Conservation (phyloP, 2,329 filamentous ascomycete species). For the Trichoderma lentiforme region DNA sequence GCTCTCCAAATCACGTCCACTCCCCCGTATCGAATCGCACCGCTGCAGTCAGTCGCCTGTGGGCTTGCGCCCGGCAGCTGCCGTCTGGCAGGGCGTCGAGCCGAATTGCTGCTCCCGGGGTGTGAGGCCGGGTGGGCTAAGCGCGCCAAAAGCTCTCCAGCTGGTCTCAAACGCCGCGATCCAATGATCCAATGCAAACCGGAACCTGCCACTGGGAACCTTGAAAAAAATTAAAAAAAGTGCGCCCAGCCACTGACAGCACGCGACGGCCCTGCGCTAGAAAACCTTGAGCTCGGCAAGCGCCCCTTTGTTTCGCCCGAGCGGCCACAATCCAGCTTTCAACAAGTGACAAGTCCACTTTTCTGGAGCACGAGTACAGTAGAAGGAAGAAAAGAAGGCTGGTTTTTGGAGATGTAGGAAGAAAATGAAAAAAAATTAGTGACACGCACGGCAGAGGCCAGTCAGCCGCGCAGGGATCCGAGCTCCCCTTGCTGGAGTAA, state of each 20-base stretch:
- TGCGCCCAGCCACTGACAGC: constrained; percentile 15
- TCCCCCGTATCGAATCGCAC: neutral
- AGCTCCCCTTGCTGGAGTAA: constrained; percentile 9
- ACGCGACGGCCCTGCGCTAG: constrained; percentile 11
- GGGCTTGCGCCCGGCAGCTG: constrained; percentile 2
- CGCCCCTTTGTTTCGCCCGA: neutral
- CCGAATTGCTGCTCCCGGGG: neutral
- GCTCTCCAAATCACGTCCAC: neutral
- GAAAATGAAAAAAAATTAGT: neutral
- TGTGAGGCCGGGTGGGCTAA: constrained; percentile 1
- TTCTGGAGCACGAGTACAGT: neutral
- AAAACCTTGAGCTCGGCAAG: constrained; percentile 9
- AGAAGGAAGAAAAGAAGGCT: neutral
- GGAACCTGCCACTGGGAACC: neutral
- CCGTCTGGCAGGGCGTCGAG: constrained; percentile 6
- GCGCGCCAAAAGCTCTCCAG: neutral
- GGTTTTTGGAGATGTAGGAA: neutral
- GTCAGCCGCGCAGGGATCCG: constrained; percentile 15
- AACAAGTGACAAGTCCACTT: neutral
- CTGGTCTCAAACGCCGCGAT: neutral
- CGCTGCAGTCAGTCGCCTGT: neutral
- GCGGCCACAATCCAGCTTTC: neutral
- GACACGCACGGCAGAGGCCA: constrained; percentile 13
- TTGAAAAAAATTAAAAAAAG: neutral
- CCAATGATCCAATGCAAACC: neutral